These are phyloP conservation scores for Calonectria honghensis DNA, from an alignment of 2,329 filamentous ascomycete species.

Conservation along the genomic window DNA sequence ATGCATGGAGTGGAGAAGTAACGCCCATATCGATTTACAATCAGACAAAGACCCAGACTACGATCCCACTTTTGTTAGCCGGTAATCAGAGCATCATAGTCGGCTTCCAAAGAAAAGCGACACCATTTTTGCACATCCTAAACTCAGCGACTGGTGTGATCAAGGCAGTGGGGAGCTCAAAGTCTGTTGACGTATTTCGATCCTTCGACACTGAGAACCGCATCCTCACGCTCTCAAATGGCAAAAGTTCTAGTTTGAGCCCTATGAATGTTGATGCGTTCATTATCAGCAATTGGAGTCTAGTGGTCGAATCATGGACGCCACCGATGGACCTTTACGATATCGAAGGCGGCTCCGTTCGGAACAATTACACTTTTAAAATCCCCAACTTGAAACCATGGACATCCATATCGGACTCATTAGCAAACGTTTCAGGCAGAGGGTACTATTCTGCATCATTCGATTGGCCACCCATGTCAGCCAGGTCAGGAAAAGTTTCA, in stretches of 20 bases:
- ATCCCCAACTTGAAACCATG: background rate
- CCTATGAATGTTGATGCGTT: background rate
- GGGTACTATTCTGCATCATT: slow-evolving; percentile 1
- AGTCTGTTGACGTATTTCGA: background rate
- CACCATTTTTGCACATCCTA: background rate
- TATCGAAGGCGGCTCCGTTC: background rate
- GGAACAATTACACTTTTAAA: background rate
- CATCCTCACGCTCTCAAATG: background rate
- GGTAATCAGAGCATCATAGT: background rate
- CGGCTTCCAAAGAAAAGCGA: background rate
- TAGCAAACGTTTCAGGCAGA: background rate
- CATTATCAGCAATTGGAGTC: background rate
- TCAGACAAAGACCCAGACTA: slow-evolving; percentile 5
- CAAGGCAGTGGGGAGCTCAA: background rate
- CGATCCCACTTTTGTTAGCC: background rate
- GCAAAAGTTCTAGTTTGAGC: background rate
- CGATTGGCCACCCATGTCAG: background rate
- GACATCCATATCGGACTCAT: background rate
- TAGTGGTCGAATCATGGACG: slow-evolving; percentile 1
- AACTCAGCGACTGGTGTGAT: background rate
- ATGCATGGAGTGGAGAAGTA: slow-evolving; percentile 10
- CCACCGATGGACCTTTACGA: background rate
- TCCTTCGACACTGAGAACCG: background rate
- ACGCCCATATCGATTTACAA: background rate
- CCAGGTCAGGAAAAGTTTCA: background rate